Percentiles rank a stretch among this genome's conserved stretches.
These are phyloP conservation scores for Diaporthe helianthi DNA, from an alignment of 2,329 filamentous ascomycete species.

Conservation along the genomic window DNA sequence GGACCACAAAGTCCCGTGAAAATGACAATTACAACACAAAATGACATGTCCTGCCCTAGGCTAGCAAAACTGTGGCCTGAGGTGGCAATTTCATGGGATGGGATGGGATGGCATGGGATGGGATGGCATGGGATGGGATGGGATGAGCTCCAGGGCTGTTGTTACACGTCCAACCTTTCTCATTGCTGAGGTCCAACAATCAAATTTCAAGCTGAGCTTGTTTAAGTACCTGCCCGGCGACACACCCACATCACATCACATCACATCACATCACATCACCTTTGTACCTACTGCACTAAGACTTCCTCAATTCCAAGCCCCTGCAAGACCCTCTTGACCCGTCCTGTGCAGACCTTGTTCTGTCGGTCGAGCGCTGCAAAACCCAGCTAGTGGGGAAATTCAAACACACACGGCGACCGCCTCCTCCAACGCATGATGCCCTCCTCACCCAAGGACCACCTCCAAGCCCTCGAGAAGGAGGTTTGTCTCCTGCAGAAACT, in stretches of 20 bases:
- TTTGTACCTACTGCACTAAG: neutral
- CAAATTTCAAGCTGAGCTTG: neutral
- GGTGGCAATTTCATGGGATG: neutral
- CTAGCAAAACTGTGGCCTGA: neutral
- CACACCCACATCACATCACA: neutral
- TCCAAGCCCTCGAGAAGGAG: neutral
- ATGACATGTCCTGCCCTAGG: neutral
- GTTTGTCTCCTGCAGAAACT: neutral
- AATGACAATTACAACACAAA: no score
- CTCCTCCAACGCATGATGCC: no score
- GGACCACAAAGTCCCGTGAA: neutral
- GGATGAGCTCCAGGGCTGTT: neutral
- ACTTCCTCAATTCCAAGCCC: neutral
- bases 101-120: neutral
- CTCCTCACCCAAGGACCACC: neutral
- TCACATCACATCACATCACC: neutral
- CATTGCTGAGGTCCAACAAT: no score
- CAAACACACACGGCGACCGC: neutral
- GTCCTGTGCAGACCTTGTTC: neutral
- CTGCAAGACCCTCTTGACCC: neutral
- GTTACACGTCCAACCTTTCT: no score
- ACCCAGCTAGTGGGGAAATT: neutral
- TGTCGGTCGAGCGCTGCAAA: no score
- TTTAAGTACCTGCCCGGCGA: no score
- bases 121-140: neutral